Evolutionary conservation across 768 basidiomycete species (phyloP).

Genomic region (Ramaria sp.): DNA sequence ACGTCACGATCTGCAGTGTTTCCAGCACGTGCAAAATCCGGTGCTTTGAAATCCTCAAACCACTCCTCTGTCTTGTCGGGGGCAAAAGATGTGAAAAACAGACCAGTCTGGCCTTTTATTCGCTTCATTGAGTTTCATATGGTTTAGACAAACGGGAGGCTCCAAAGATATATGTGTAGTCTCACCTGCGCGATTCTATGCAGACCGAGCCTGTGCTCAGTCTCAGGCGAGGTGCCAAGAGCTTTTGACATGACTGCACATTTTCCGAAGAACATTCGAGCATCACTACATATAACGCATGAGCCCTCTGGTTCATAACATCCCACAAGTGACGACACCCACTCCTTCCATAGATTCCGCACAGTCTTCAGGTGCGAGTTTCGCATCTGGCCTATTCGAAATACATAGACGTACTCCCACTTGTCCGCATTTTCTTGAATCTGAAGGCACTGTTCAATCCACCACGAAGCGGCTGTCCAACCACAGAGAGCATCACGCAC

Average conservation of each 20-base stretch:
- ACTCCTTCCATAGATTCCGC: conserved; percentile 90
- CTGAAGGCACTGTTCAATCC: conserved; percentile 25
- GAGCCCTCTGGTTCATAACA: not conserved
- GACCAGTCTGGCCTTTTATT: conserved; percentile 90
- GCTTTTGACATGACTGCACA: conserved; percentile 93
- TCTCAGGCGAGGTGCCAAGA: conserved; percentile 75
- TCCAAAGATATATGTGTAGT: conserved; percentile 4
- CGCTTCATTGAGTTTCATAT: conserved; percentile 57
- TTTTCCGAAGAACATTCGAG: conserved; percentile 82
- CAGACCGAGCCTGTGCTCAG: conserved; percentile 73
- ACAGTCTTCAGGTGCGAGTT: conserved; percentile 93
- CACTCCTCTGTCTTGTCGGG: conserved; percentile 89
- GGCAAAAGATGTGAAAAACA: conserved; percentile 84
- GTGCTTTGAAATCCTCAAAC: conserved; percentile 84
- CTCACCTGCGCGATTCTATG: conserved; percentile 69
- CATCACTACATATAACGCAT: conserved; percentile 40
- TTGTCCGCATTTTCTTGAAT: conserved; percentile 76
- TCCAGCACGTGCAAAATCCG: conserved; percentile 87
- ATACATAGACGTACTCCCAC: conserved; percentile 93
- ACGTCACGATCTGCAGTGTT: conserved; percentile 69
- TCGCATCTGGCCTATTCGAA: conserved; percentile 91
- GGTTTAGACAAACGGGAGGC: not conserved
- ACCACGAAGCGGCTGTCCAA: not conserved
- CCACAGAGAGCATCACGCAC: conserved; percentile 29
- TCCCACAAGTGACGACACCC: conserved; percentile 18